These are phyloP conservation scores for Pholiota microspora DNA, from an alignment of 768 basidiomycete genomes.

Conservation along the genomic window DNA sequence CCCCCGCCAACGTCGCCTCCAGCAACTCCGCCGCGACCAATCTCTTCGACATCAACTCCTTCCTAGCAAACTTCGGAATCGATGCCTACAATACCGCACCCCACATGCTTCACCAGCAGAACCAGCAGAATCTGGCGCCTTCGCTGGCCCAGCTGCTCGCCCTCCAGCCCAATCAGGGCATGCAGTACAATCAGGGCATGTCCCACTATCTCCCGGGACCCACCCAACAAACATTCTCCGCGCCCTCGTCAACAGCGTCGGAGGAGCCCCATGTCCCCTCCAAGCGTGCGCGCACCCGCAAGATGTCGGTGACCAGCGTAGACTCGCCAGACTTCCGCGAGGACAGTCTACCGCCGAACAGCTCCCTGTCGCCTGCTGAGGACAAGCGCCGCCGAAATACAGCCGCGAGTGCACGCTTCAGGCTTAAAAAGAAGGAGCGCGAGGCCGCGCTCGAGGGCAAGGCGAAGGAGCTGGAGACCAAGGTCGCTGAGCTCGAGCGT, in stretches of 20 bases:
- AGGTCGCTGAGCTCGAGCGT: slow-evolving; percentile 80
- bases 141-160: slow-evolving; percentile 74
- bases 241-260: slow-evolving; percentile 19
- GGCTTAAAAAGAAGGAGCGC: slow-evolving; percentile 94
- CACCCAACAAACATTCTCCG: slow-evolving; percentile 19
- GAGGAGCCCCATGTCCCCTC: slow-evolving; percentile 35
- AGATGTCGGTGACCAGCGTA: slow-evolving; percentile 36
- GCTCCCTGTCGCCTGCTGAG: slow-evolving; percentile 56
- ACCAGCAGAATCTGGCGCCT: slow-evolving; percentile 33
- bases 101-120: slow-evolving; percentile 28
- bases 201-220: slow-evolving; percentile 23
- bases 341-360: slow-evolving; percentile 21
- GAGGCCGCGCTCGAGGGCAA: slow-evolving; percentile 85
- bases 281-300: slow-evolving; percentile 60
- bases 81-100: slow-evolving; percentile 21
- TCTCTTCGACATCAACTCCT: slow-evolving; percentile 38
- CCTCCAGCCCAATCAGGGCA: slow-evolving; percentile 43
- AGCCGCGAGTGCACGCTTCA: slow-evolving; percentile 89
- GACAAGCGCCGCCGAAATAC: slow-evolving; percentile 95
- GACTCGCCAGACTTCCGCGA: slow-evolving; percentile 30
- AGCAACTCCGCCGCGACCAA: slow-evolving; percentile 27
- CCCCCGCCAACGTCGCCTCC: slow-evolving; percentile 39
- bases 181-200: slow-evolving; percentile 17
- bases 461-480: slow-evolving; percentile 79
- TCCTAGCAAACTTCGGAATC: slow-evolving; percentile 28